These are phyloP conservation scores for Terfezia boudieri DNA, from an alignment of 495 filamentous ascomycete genomes.

Conservation along the genomic window DNA sequence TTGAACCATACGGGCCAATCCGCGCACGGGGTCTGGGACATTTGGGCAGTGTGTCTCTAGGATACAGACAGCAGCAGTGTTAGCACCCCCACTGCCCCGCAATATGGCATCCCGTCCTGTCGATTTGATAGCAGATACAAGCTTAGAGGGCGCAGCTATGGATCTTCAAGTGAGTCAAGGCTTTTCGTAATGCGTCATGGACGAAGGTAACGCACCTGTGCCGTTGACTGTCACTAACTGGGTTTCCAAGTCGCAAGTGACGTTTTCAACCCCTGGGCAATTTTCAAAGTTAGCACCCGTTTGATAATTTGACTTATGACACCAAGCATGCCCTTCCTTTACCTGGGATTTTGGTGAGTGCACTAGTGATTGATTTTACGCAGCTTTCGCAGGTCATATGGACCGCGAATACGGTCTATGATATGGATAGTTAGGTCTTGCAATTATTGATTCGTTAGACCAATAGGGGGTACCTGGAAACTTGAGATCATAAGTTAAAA, in stretches of 20 bases:
- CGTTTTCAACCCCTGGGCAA: constrained; percentile 35
- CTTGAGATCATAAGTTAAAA: background rate
- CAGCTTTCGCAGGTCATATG: constrained; percentile 78
- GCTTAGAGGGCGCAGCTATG: constrained; percentile 61
- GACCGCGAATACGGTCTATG: constrained; percentile 79
- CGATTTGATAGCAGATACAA: constrained; percentile 66
- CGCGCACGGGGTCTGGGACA: constrained; percentile 41
- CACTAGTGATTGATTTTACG: constrained; percentile 57
- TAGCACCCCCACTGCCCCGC: constrained; percentile 61
- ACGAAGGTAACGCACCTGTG: constrained; percentile 28
- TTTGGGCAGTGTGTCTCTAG: constrained; percentile 60
- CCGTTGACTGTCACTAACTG: constrained; percentile 50
- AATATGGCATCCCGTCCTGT: constrained; percentile 89
- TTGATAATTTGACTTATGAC: constrained; percentile 1
- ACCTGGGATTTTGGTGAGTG: constrained; percentile 53
- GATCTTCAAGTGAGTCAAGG: constrained; percentile 9
- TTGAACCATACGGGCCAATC: constrained; percentile 61
- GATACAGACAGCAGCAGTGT: constrained; percentile 88
- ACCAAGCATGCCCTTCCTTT: constrained; percentile 5
- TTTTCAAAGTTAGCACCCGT: background rate
- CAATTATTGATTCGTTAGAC: background rate
- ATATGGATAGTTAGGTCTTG: background rate
- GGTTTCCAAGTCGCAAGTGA: constrained; percentile 39
- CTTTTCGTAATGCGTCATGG: constrained; percentile 24
- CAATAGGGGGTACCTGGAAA: background rate